These are phyloP conservation scores for Xylaria sp. DNA, from an alignment of 2,329 filamentous ascomycete species.

Conservation along the genomic window DNA sequence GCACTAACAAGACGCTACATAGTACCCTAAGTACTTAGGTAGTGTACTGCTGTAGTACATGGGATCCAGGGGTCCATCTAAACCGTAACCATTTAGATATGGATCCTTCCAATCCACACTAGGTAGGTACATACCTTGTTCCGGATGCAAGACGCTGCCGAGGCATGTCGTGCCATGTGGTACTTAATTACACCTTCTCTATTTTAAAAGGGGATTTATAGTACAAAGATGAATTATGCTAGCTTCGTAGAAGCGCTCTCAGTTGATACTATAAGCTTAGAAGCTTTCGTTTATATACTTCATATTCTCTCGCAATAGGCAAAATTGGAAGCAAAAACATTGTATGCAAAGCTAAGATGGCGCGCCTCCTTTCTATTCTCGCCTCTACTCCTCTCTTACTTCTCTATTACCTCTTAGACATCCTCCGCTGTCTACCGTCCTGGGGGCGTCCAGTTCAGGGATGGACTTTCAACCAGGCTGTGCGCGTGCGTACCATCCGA, in stretches of 20 bases:
- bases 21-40: too few species aligned
- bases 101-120: neutral
- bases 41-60: too few species aligned
- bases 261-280: neutral
- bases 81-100: neutral
- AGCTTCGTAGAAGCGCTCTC: neutral
- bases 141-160: neutral
- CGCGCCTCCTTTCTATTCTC: conserved; percentile 20
- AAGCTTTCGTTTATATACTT: neutral
- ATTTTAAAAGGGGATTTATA: neutral
- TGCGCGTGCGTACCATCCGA: conserved; percentile 29
- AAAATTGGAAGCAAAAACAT: neutral
- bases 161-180: neutral
- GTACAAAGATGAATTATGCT: neutral
- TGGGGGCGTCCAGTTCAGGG: conserved; percentile 22
- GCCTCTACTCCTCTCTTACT: conserved; percentile 24
- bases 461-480: conserved; percentile 32
- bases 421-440: conserved; percentile 13
- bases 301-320: neutral
- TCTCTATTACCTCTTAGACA: conserved; percentile 23
- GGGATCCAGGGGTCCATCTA: neutral
- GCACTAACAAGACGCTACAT: neutral
- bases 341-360: conserved; percentile 5
- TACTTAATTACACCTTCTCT: neutral
- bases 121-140: too few species aligned